Base-by-base conservation (phyloP, 257 asterid genomes). In the Linaria vulgaris region DNA sequence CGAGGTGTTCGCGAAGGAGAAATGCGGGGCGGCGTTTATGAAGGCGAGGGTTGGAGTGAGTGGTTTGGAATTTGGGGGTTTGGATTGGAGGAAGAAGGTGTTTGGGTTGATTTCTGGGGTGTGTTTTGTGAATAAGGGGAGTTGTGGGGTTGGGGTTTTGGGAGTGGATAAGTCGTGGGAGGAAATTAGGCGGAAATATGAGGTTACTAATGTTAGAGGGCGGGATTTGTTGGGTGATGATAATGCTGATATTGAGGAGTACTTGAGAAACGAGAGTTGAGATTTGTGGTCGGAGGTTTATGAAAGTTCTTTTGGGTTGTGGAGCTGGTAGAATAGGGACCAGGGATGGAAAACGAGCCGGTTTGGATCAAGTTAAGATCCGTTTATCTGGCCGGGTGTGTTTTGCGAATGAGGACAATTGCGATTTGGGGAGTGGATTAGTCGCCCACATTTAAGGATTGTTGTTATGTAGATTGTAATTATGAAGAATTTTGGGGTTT, bases 11-110 rank as follows among this genome's bases (percentile, higher is more conserved):
- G 84, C 96, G 15, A 80, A 79, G 73, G 69, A 66, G 66, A 92
- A 71, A 82, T 89, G 97, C 62, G 76, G 48, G 58, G 78, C 81
- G 41, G 88, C 85, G 43, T 89, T 89, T 67, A 46, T 20, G 69
- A 81, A 68, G 20, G 95, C 97, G 43, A 77, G 86, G 79, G 69
- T 91, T 63, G 69, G 59, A 14, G 79, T 69, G 30, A 67, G 69
- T 64, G 76, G 77, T 46, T 74, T 48, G 78, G 83, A 81, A 61
- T 56, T 79, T 59, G 13, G 57, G 13, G 57, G 24, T 34, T 71
- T 21, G 67, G 82, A 80, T 51, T 17, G 79, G 79, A n/a, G n/a
- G 34, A 77, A 63, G 66, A 88, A 82, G 59, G 82, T 66, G 34
- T 83, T 73, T 56, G 72, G 76, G 67, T 56, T 90, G 76, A 73